phyloP scores from a whole-genome alignment of 2,329 filamentous ascomycete species.

The Sclerotinia trifoliorum region DNA sequence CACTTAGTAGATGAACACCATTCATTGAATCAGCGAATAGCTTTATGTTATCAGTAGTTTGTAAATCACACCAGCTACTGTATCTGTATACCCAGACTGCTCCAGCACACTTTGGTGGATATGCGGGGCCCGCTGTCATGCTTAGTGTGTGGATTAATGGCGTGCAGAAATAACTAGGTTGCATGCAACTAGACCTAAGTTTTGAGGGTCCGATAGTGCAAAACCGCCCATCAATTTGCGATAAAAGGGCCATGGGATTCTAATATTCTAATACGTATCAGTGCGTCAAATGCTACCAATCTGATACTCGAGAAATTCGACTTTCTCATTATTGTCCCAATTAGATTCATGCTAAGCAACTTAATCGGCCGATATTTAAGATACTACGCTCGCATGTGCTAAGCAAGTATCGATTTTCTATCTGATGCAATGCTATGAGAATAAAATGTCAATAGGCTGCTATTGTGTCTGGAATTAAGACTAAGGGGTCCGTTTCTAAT shows the following conservation, averaged over 20 bases:
- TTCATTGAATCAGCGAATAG: neutral
- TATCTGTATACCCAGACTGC: neutral
- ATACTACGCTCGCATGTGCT: neutral
- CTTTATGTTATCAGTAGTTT: neutral
- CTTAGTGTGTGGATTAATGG: neutral
- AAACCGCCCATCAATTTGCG: neutral
- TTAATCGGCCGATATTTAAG: neutral
- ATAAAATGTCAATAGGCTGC: neutral
- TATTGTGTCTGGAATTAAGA: neutral
- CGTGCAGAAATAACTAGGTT: neutral
- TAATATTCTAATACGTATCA: neutral
- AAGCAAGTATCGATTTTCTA: neutral
- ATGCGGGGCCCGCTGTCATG: neutral
- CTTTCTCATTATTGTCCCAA: neutral
- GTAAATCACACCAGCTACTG: neutral
- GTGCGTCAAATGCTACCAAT: no score
- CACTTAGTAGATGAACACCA: neutral
- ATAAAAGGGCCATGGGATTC: neutral
- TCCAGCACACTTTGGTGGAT: neutral
- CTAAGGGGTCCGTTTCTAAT: conserved; percentile 3
- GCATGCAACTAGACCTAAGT: neutral
- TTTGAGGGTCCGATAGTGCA: neutral
- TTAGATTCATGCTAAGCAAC: neutral
- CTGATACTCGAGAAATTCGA: neutral
- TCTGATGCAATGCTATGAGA: neutral